phyloP scores from a whole-genome alignment of 2,329 filamentous ascomycete species.

The Xylaria multiplex region DNA sequence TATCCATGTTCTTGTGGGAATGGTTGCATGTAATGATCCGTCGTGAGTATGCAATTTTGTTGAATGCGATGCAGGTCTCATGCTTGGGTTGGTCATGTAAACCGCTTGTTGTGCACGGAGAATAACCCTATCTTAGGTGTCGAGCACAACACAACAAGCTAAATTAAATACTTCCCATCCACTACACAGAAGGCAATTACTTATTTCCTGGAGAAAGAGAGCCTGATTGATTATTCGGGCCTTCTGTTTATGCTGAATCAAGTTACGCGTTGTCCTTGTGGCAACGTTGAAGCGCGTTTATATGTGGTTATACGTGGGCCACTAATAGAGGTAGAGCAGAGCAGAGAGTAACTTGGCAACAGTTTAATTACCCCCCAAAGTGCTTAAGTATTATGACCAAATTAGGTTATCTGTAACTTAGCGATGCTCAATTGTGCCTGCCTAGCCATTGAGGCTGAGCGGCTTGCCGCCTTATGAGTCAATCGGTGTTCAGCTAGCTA shows the following conservation, averaged over 20 bases:
- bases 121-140: not conserved
- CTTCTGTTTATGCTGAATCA: no score
- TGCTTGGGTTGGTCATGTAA: not conserved
- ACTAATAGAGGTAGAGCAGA: no score
- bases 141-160: not conserved
- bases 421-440: not conserved
- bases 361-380: no score
- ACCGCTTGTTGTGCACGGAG: not conserved
- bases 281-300: no score
- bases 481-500: slow-evolving; percentile 3
- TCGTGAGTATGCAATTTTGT: not conserved
- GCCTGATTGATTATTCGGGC: no score
- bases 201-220: not conserved
- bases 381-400: not conserved
- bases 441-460: not conserved
- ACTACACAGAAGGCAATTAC: not conserved
- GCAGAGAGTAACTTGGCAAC: no score
- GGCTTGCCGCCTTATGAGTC: not conserved
- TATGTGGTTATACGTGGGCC: no score
- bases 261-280: no score
- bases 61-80: slow-evolving; percentile 2
- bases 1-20: not conserved
- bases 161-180: not conserved
- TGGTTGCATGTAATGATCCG: not conserved
- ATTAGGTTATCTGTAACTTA: not conserved